These are phyloP conservation scores for Spiromastix sp. DNA, from an alignment of 2,329 filamentous ascomycete species.

Conservation along the genomic window DNA sequence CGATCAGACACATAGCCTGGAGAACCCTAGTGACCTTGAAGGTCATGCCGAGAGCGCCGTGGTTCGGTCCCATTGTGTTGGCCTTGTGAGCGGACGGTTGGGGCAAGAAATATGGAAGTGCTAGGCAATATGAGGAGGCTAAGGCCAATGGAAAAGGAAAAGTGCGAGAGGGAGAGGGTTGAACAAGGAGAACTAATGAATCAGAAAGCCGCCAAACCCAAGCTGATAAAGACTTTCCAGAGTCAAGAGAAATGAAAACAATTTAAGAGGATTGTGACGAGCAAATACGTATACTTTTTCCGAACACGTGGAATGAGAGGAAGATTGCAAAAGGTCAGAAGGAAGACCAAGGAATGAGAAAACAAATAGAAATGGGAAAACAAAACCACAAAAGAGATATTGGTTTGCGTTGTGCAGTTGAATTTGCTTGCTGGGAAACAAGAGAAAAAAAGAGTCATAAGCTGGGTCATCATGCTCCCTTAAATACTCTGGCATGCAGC, in stretches of 20 bases:
- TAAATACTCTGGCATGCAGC: not conserved
- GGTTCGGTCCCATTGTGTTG: slow-evolving; percentile 47
- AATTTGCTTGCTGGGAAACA: slow-evolving; percentile 7
- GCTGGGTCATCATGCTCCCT: slow-evolving; percentile 1
- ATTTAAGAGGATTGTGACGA: slow-evolving; percentile 11
- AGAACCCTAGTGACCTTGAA: slow-evolving; percentile 65
- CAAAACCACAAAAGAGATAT: slow-evolving; percentile 2
- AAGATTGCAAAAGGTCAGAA: slow-evolving; percentile 8
- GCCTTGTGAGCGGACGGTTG: too few relatives aligned
- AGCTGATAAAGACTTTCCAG: slow-evolving; percentile 3
- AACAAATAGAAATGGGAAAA: slow-evolving; percentile 1
- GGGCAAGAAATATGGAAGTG: too few relatives aligned
- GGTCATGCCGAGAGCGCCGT: slow-evolving; percentile 65
- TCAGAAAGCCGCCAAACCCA: too few relatives aligned
- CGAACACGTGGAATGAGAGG: slow-evolving; percentile 1
- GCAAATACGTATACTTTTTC: slow-evolving; percentile 6
- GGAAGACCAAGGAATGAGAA: slow-evolving; percentile 6
- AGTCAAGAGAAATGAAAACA: slow-evolving; percentile 2
- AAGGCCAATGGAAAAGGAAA: not conserved
- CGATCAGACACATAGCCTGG: slow-evolving; percentile 60
- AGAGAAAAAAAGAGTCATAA: slow-evolving; percentile 2
- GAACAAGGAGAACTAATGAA: not conserved
- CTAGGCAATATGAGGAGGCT: not conserved
- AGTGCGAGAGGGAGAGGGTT: not conserved
- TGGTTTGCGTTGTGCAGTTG: slow-evolving; percentile 2